phyloP scores from a whole-genome alignment of 441 rosid genomes.

The Capsella rubella region DNA sequence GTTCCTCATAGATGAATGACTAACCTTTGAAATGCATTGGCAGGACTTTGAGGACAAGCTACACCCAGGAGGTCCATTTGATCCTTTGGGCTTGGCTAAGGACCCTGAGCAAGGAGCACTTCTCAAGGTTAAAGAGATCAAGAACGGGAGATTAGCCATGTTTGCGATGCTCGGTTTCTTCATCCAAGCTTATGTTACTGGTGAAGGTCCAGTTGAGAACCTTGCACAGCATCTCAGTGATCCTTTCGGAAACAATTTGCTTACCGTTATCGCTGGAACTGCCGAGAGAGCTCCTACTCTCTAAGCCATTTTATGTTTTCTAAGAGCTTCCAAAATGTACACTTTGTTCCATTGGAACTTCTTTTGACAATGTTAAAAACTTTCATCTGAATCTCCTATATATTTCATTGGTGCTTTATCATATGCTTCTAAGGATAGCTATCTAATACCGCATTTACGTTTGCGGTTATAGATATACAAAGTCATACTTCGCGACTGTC shows the following conservation, averaged over 20 bases:
- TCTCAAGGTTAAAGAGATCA: constrained; percentile 94
- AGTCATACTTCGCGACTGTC: too few species aligned
- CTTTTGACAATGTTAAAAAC: constrained; percentile 39
- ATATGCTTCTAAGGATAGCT: constrained; percentile 2
- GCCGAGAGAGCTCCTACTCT: constrained; percentile 91
- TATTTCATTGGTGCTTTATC: constrained; percentile 16
- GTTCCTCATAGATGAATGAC: background rate
- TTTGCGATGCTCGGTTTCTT: constrained; percentile 91
- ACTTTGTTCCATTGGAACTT: constrained; percentile 38
- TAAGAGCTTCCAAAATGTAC: constrained; percentile 37
- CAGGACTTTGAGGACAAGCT: constrained; percentile 95
- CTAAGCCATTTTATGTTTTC: constrained; percentile 43
- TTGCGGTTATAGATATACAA: too few species aligned
- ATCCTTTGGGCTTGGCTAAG: constrained; percentile 91
- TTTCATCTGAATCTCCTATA: constrained; percentile 36
- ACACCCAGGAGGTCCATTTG: constrained; percentile 98
- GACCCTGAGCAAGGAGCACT: constrained; percentile 96
- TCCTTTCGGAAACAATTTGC: constrained; percentile 98
- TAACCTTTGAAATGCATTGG: constrained; percentile 4
- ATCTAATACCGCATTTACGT: too few species aligned
- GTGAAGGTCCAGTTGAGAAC: constrained; percentile 97
- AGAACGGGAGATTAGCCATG: constrained; percentile 98
- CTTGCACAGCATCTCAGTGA: constrained; percentile 90
- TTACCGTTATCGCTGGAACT: constrained; percentile 77
- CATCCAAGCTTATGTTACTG: constrained; percentile 91